Evolutionary conservation across 768 basidiomycete genomes (phyloP), one percentile per base, ranked within the genome.

Genomic region (Fibroporia radiculosa): DNA sequence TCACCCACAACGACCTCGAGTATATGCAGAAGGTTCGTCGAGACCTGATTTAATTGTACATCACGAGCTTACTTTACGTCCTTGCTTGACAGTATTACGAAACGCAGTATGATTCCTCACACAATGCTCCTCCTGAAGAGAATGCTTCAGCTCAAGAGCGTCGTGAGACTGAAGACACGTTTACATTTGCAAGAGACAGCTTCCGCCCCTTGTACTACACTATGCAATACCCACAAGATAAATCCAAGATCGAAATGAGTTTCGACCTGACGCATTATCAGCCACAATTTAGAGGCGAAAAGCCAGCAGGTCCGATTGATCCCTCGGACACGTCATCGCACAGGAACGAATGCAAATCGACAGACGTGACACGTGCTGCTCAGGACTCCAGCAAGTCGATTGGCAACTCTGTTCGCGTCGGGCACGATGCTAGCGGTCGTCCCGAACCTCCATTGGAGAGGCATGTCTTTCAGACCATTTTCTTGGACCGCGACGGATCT

Each of bases 381-480:
- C 50, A 48, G 14, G 45, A 54, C 28, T 36, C 36, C 3, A 36
- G 22, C 14, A 50, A 45, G 32, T 47, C 37, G 0, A 48, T 36
- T 16, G 56, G 54, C 10, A 26, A 35, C 26, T 34, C 48, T 1
- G 50, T 34, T 7, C 52, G 52, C 19, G 53, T 54, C 1, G 57
- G 55, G 12, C 38, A 49, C 34, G 54, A 56, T 23, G 41, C 44
- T 1, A 34, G 53, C 20, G 56, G 48, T n/a, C 45, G 26, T 14
- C 44, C 49, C 8, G 55, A 57, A 27, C 64, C 62, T n/a, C 63
- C 65, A 1, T 53, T 69, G 13, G 58, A 63, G n/a, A 50, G 57
- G 36, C 72, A 73, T 47, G 66, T 74, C n/a, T 74, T 72, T 53
- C 71, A 73, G 55, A 73, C 73, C 2, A 72, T 74, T 45, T 74